phyloP scores from a whole-genome alignment of 2,329 filamentous ascomycete species.

The Karstenula rhodostoma region DNA sequence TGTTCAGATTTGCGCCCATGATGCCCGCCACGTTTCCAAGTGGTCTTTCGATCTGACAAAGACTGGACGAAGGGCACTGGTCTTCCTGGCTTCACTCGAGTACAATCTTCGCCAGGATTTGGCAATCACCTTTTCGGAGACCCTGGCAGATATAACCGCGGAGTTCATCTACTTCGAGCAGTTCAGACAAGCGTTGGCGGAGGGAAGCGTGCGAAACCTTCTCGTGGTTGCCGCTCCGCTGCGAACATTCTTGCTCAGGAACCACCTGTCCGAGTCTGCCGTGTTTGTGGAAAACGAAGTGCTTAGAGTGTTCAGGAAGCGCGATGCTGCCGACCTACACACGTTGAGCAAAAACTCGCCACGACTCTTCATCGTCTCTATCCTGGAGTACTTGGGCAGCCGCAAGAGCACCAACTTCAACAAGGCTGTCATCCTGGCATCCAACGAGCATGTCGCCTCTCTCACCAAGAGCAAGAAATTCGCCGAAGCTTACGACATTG shows the following conservation, averaged over 20 bases:
- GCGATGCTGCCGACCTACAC: constrained; percentile 36
- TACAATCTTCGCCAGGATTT: constrained; percentile 52
- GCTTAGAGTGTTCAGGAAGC: constrained; percentile 38
- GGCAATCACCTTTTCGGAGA: constrained; percentile 50
- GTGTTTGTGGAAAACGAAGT: constrained; percentile 37
- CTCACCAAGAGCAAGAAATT: constrained; percentile 42
- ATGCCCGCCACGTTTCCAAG: constrained; percentile 40
- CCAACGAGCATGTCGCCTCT: constrained; percentile 33
- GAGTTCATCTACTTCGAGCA: constrained; percentile 47
- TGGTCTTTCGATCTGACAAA: constrained; percentile 46
- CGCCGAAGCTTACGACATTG: constrained; percentile 44
- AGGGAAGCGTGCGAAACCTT: constrained; percentile 49
- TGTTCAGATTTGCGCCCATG: constrained; percentile 59
- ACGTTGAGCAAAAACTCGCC: constrained; percentile 41
- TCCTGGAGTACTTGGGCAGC: constrained; percentile 40
- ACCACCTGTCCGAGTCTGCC: constrained; percentile 33
- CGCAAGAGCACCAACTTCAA: constrained; percentile 40
- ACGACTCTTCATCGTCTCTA: constrained; percentile 41
- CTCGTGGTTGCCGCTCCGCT: constrained; percentile 43
- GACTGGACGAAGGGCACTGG: constrained; percentile 35
- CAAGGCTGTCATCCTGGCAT: constrained; percentile 37
- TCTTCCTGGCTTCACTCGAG: constrained; percentile 58
- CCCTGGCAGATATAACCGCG: constrained; percentile 54
- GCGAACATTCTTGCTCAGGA: constrained; percentile 36
- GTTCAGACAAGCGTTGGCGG: constrained; percentile 41